phyloP scores from a whole-genome alignment of 257 asterid species.

The Plantago major region DNA sequence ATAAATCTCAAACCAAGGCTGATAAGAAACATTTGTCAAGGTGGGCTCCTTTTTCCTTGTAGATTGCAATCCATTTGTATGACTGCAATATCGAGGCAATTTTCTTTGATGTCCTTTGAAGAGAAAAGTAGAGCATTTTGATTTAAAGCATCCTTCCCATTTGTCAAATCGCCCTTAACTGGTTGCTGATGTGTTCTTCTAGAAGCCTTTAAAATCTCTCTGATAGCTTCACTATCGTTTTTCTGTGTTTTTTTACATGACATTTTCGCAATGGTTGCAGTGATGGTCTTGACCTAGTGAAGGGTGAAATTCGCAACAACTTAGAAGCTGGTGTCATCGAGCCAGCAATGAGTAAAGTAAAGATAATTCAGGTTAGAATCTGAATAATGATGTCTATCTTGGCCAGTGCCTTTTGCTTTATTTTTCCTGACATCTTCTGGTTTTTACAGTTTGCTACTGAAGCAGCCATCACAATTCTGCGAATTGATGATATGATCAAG shows the following conservation, averaged over 20 bases:
- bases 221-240: too few relatives aligned
- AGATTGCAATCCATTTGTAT: too few relatives aligned
- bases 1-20: constrained; percentile 89
- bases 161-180: too few relatives aligned
- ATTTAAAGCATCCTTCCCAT: too few relatives aligned
- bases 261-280: constrained; percentile 35
- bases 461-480: constrained; percentile 96
- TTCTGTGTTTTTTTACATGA: too few relatives aligned
- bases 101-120: too few relatives aligned
- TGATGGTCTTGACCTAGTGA: constrained; percentile 89
- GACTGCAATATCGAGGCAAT: too few relatives aligned
- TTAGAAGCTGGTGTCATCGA: constrained; percentile 95
- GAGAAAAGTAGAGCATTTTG: too few relatives aligned
- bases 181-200: too few relatives aligned
- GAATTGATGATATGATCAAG: constrained; percentile 96
- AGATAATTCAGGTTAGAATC: constrained; percentile 73
- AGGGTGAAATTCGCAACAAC: constrained; percentile 78
- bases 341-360: constrained; percentile 99
- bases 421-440: not conserved
- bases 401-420: not conserved
- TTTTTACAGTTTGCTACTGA: constrained; percentile 88
- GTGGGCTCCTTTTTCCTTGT: constrained; percentile 28
- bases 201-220: too few relatives aligned
- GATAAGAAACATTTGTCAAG: constrained; percentile 90
- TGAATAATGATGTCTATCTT: not conserved